These are phyloP conservation scores for Candida nanaspora DNA, from an alignment of 805 yeast genomes.

Conservation along the genomic window DNA sequence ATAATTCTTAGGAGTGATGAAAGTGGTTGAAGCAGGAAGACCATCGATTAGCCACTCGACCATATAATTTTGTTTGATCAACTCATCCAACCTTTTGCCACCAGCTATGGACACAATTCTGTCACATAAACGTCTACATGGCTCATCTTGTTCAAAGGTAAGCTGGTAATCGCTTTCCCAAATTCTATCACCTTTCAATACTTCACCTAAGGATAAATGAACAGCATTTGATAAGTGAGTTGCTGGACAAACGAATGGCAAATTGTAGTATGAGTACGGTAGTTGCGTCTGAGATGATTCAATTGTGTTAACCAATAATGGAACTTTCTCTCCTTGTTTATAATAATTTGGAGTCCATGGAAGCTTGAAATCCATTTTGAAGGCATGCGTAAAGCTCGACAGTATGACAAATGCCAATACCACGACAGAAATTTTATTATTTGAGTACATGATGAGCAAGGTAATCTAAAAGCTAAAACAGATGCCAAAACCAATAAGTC, in stretches of 20 bases:
- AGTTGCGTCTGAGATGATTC: slow-evolving; percentile 72
- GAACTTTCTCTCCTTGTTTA: slow-evolving; percentile 51
- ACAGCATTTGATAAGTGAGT: slow-evolving; percentile 45
- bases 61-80: slow-evolving; percentile 64
- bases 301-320: slow-evolving; percentile 66
- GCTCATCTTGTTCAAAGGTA: slow-evolving; percentile 53
- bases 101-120: slow-evolving; percentile 47
- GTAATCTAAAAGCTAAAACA: no score
- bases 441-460: no score
- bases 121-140: slow-evolving; percentile 65
- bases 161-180: slow-evolving; percentile 70
- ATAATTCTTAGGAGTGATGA: slow-evolving; percentile 47
- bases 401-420: not conserved
- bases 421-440: not conserved
- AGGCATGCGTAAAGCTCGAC: not conserved
- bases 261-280: slow-evolving; percentile 69
- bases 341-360: slow-evolving; percentile 34
- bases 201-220: slow-evolving; percentile 67
- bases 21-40: slow-evolving; percentile 84
- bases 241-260: slow-evolving; percentile 78
- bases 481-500: no score
- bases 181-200: slow-evolving; percentile 73
- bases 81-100: slow-evolving; percentile 46
- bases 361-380: not conserved
- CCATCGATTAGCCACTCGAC: slow-evolving; percentile 83